phyloP scores from a whole-genome alignment of 306 rosid species.

The Glycyrrhiza uralensis region DNA sequence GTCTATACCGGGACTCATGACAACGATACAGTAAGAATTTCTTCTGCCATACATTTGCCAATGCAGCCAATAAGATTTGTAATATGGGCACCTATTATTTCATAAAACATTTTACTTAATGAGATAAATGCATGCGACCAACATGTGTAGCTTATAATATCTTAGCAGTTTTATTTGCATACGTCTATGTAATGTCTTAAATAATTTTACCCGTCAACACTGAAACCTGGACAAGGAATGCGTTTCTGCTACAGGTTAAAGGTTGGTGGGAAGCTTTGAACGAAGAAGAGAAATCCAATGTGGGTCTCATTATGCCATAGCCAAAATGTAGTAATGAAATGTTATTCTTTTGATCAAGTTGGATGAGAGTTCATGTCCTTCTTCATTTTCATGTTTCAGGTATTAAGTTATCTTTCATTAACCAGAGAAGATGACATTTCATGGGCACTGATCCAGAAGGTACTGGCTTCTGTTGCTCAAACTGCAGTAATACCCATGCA shows the following conservation, averaged over 20 bases:
- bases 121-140: background rate
- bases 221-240: conserved; percentile 22
- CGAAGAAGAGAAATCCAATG: conserved; percentile 70
- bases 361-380: background rate
- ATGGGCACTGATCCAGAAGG: conserved; percentile 65
- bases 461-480: conserved; percentile 72
- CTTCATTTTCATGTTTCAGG: conserved; percentile 45
- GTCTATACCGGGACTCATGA: conserved; percentile 97
- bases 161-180: background rate
- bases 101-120: background rate
- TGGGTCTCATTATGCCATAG: conserved; percentile 42
- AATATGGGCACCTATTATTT: background rate
- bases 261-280: conserved; percentile 95
- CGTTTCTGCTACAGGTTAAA: conserved; percentile 44
- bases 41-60: conserved; percentile 17
- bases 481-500: conserved; percentile 85
- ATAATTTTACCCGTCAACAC: background rate
- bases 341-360: background rate
- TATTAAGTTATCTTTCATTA: conserved; percentile 60
- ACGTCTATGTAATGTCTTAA: background rate
- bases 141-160: conserved; percentile 4
- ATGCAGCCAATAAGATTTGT: background rate
- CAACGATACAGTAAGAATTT: conserved; percentile 77
- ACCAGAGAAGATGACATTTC: conserved; percentile 59
- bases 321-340: background rate